Base-by-base conservation (phyloP, 208 protist genomes). In the Wallacemonas sp. region DNA sequence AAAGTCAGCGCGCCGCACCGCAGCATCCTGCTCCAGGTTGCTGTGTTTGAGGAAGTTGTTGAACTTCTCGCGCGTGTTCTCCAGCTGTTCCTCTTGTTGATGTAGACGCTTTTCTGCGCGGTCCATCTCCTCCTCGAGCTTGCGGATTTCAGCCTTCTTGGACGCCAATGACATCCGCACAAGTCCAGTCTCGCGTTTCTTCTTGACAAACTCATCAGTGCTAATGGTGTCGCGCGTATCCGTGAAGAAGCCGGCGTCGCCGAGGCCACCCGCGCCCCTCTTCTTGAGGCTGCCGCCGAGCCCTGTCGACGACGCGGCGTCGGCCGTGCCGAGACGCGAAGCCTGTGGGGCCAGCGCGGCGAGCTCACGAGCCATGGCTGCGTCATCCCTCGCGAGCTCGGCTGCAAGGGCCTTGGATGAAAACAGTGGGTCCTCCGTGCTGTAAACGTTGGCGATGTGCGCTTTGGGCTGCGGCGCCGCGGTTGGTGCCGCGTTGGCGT, bases 181-280 rank as follows among this genome's bases (percentile, higher is more conserved):
- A 8, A 98, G 85, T n/a, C 97, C 97, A 48, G 98, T 89, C 68
- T 98, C 93, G 1, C 95, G 77, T 77, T 98, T 99, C 66, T 97
- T 95, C 19, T 79, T 77, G 48, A 99, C 94, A 63, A 96, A 97
- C 37, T 95, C 84, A 8, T 85, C 83, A 53, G 96, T 96, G 63
- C 89, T 97, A 44, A 95, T 81, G 33, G 86, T 89, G 36, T 97
- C 87, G 30, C 70, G 79, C 13, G 78, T 73, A 37, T 85, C 81
- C 12, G 79, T 66, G 13, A 62, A 62, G 55, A 34, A 22, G 30
- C 33, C 30, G 52, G 52, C 22, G 52, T 39, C 22, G 30, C 33
- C 19, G n/a, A 59, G 34, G 6, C 22, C 55, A 37, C 32, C 44
- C 6, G 38, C 58, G 52, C 5, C 27, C 15, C 13, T 21, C 36